A percentile compares a stretch with the other conserved stretches of the same genome.
These are phyloP conservation scores for Talaromyces sp. DNA, from an alignment of 2,329 filamentous ascomycete genomes.

Conservation along the genomic window DNA sequence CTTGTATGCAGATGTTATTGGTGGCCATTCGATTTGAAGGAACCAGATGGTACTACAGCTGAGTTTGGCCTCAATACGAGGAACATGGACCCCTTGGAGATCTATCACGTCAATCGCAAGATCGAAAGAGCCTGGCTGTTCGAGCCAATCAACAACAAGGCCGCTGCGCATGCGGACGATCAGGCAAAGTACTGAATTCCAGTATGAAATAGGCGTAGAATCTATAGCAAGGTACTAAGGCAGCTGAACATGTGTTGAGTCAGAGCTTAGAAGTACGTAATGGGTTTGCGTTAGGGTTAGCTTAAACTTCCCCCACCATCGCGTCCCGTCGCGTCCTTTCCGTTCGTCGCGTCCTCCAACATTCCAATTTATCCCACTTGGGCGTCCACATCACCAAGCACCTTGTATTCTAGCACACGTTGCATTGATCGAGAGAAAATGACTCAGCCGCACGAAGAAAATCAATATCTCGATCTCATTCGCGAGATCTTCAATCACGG, in stretches of 20 bases:
- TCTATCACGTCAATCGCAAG: conserved; percentile 11
- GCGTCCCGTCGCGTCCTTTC: background rate
- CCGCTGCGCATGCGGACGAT: conserved; percentile 11
- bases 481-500: conserved; percentile 76
- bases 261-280: too few species aligned
- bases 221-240: background rate
- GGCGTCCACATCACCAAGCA: background rate
- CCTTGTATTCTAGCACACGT: background rate
- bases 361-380: conserved; percentile 5
- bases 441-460: conserved; percentile 66
- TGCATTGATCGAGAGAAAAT: background rate
- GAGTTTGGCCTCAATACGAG: conserved; percentile 12
- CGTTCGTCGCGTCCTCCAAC: background rate
- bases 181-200: conserved; percentile 13
- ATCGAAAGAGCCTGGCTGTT: conserved; percentile 1
- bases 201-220: background rate
- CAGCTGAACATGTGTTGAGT: background rate
- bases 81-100: conserved; percentile 14
- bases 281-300: background rate
- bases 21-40: conserved; percentile 15
- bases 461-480: conserved; percentile 89
- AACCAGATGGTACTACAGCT: conserved; percentile 6
- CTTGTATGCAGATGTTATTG: conserved; percentile 9
- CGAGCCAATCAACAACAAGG: conserved; percentile 8
- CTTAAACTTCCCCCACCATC: background rate